These are phyloP conservation scores for Lentinus brumalis DNA, from an alignment of 768 basidiomycete genomes.

Conservation along the genomic window DNA sequence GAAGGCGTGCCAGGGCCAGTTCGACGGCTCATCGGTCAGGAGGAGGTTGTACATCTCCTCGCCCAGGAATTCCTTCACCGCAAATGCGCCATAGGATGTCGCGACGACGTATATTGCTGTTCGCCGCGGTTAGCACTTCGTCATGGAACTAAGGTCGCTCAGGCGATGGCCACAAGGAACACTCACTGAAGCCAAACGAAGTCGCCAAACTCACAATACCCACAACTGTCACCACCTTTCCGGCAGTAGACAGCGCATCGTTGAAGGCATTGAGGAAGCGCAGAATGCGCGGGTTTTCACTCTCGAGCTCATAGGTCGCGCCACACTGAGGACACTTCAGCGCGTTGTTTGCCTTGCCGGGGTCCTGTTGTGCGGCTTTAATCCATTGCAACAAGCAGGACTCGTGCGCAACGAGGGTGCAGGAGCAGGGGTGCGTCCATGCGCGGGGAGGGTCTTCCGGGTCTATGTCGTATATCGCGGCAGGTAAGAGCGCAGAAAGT, in stretches of 20 bases:
- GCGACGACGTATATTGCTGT: constrained; percentile 50
- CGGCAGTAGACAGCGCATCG: constrained; percentile 48
- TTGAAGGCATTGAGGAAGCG: constrained; percentile 54
- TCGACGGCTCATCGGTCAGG: constrained; percentile 65
- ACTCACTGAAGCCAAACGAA: constrained; percentile 64
- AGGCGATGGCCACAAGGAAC: not conserved
- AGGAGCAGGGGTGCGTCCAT: constrained; percentile 83
- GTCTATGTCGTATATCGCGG: constrained; percentile 28
- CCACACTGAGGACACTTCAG: constrained; percentile 83
- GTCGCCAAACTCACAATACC: constrained; percentile 52
- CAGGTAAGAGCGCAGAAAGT: not conserved
- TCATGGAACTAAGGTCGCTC: not conserved
- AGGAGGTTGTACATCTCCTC: constrained; percentile 58
- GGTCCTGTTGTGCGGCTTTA: constrained; percentile 61
- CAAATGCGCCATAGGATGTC: constrained; percentile 73
- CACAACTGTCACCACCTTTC: constrained; percentile 52
- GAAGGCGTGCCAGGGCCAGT: constrained; percentile 79
- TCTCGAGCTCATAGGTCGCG: constrained; percentile 64
- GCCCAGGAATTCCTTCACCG: constrained; percentile 69
- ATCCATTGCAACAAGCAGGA: constrained; percentile 82
- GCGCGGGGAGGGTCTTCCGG: constrained; percentile 50
- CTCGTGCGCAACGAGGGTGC: constrained; percentile 81
- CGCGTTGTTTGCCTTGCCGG: constrained; percentile 57
- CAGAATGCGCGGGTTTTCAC: constrained; percentile 57
- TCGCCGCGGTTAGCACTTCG: constrained; percentile 9